phyloP scores from a whole-genome alignment of 75 land plant genomes.

The Azolla pinnata region DNA sequence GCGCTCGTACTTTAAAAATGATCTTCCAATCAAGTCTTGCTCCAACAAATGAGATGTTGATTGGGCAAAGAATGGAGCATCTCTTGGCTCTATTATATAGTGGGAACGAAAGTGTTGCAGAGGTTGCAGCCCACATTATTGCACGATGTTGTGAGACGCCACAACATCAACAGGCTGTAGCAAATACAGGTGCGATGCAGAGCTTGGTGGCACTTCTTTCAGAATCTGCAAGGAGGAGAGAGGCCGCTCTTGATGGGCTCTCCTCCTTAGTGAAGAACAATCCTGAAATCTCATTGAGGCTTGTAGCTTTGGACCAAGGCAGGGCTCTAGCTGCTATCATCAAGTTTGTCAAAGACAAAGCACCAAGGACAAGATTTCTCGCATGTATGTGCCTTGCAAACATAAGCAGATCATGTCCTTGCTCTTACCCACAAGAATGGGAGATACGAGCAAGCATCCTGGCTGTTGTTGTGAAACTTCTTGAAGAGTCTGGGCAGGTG shows the following conservation, averaged over 20 bases:
- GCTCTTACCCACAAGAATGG: constrained; percentile 36
- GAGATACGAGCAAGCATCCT: constrained; percentile 52
- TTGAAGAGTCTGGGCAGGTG: constrained; percentile 72
- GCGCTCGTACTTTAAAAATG: constrained; percentile 83
- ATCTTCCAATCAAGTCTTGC: constrained; percentile 87
- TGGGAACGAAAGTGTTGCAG: constrained; percentile 71
- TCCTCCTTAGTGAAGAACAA: constrained; percentile 57
- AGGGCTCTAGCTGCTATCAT: constrained; percentile 40
- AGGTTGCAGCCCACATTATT: constrained; percentile 78
- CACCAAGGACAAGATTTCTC: constrained; percentile 65
- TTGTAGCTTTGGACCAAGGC: constrained; percentile 42
- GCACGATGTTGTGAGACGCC: constrained; percentile 65
- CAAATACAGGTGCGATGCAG: constrained; percentile 57
- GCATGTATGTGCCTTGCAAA: constrained; percentile 64
- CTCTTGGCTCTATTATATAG: constrained; percentile 57
- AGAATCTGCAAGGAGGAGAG: constrained; percentile 59
- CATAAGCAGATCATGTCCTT: constrained; percentile 48
- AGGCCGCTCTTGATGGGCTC: constrained; percentile 75
- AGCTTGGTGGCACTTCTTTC: constrained; percentile 54
- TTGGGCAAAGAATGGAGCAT: constrained; percentile 49
- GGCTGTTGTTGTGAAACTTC: constrained; percentile 47
- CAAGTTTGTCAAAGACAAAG: constrained; percentile 52
- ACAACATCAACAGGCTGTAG: constrained; percentile 58
- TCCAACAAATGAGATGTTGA: constrained; percentile 77
- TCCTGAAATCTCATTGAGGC: constrained; percentile 30